Evolutionary conservation across 2,329 filamentous ascomycete genomes (phyloP).

Genomic region (Leptographium lundbergii): DNA sequence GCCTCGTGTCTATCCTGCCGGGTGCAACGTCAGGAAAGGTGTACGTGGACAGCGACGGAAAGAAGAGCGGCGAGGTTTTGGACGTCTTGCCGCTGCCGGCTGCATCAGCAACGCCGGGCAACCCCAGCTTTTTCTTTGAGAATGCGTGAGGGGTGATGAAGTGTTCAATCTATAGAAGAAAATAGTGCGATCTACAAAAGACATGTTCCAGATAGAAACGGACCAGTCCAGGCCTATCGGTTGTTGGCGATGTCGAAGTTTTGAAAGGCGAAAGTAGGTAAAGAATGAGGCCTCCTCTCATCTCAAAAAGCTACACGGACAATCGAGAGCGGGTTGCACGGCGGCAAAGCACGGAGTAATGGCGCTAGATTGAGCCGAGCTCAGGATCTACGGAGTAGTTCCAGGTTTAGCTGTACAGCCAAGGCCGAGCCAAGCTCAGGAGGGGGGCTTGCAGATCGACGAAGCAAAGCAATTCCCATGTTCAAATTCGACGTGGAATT

Average conservation of each 20-base stretch:
- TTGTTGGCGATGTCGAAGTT: neutral
- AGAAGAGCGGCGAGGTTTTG: slow-evolving; percentile 36
- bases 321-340: neutral
- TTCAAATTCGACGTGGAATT: neutral
- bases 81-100: slow-evolving; percentile 47
- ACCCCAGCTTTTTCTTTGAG: slow-evolving; percentile 15
- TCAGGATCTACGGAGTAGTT: neutral
- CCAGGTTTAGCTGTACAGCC: neutral
- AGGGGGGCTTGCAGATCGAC: no score
- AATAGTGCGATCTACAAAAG: neutral
- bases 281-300: no score
- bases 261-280: neutral
- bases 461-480: no score
- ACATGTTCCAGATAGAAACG: neutral
- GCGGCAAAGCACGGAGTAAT: neutral
- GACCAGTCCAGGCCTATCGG: neutral
- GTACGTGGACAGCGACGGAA: slow-evolving; percentile 18
- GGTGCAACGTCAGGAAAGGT: slow-evolving; percentile 52
- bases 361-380: neutral
- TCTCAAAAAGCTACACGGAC: no score
- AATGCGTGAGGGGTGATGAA: slow-evolving; percentile 3
- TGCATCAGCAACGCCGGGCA: slow-evolving; percentile 66
- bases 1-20: slow-evolving; percentile 60
- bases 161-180: neutral
- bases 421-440: neutral